Evolutionary conservation across 2,329 filamentous ascomycete genomes (phyloP).

Genomic region (Alternaria gansuensis): DNA sequence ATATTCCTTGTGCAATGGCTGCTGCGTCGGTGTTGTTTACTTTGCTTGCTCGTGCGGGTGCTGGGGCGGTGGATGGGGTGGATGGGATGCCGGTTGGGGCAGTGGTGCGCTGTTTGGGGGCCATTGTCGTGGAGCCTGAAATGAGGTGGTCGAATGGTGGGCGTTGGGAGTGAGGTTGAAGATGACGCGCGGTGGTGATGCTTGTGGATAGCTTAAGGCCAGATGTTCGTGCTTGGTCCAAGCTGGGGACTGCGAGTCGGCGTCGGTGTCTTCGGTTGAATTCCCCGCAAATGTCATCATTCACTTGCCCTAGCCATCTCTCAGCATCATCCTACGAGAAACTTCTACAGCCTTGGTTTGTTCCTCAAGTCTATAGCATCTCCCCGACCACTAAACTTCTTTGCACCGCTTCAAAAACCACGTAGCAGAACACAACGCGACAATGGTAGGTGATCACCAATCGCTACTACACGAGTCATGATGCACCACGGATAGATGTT

Average conservation of each 20-base stretch:
- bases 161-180: not conserved
- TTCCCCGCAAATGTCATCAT: constrained; percentile 33
- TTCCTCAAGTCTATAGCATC: not conserved
- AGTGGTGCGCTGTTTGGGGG: constrained; percentile 46
- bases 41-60: constrained; percentile 33
- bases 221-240: constrained; percentile 31
- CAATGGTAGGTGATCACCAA: constrained; percentile 1
- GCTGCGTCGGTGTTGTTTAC: constrained; percentile 51
- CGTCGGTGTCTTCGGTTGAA: constrained; percentile 24
- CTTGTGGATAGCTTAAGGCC: constrained; percentile 37
- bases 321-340: not conserved
- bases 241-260: constrained; percentile 19
- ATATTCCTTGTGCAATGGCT: constrained; percentile 74
- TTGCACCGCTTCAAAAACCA: too few species aligned
- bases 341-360: not conserved
- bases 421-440: not conserved
- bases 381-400: too few species aligned
- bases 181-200: constrained; percentile 13
- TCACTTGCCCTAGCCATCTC: constrained; percentile 6
- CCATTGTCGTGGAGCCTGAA: constrained; percentile 32
- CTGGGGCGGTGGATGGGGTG: constrained; percentile 29
- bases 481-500: constrained; percentile 8
- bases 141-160: constrained; percentile 5
- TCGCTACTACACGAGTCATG: constrained; percentile 12
- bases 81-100: constrained; percentile 19